A percentile compares a stretch with the other conserved stretches of the same genome.
Conservation (phyloP, 2,329 filamentous ascomycete genomes). For the Alternaria brassicae region DNA sequence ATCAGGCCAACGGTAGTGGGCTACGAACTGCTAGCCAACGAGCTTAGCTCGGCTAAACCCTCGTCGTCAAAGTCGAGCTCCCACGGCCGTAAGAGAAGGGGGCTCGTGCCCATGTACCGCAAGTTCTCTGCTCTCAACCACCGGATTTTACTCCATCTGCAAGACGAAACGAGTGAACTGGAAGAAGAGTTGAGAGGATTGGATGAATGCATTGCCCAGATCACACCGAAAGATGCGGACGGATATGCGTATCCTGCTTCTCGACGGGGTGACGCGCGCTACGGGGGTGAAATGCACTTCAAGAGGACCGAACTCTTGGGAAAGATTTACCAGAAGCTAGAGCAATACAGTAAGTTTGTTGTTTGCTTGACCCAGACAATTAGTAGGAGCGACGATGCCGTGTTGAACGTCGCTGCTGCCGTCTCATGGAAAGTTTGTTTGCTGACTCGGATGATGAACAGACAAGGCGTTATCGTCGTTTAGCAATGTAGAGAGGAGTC, state of each 20-base stretch:
- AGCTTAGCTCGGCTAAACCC: slow-evolving; percentile 31
- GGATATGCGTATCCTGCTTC: slow-evolving; percentile 62
- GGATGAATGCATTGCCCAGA: slow-evolving; percentile 65
- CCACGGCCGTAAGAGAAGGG: slow-evolving; percentile 9
- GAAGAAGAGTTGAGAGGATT: slow-evolving; percentile 77
- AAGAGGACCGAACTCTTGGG: slow-evolving; percentile 67
- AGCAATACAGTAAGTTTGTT: slow-evolving; percentile 67
- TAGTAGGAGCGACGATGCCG: too few species aligned
- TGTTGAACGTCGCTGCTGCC: slow-evolving; percentile 6
- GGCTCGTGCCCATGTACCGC: slow-evolving; percentile 72
- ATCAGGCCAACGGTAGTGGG: slow-evolving; percentile 43
- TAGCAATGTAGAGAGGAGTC: slow-evolving; percentile 59
- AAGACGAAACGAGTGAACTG: slow-evolving; percentile 82
- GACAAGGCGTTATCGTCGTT: slow-evolving; percentile 66
- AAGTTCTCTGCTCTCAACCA: slow-evolving; percentile 85
- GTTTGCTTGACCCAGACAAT: neutral
- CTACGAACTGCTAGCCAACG: slow-evolving; percentile 49
- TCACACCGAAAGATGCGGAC: slow-evolving; percentile 35
- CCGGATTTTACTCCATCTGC: slow-evolving; percentile 79
- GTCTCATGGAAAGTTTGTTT: neutral
- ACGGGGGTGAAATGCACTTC: slow-evolving; percentile 65
- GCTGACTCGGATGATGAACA: slow-evolving; percentile 26
- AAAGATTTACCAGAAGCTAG: slow-evolving; percentile 69
- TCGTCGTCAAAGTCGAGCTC: slow-evolving; percentile 31
- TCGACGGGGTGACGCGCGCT: slow-evolving; percentile 62